Conservation (phyloP, 1,284 basidiomycete species). For the Moesziomyces sp. region DNA sequence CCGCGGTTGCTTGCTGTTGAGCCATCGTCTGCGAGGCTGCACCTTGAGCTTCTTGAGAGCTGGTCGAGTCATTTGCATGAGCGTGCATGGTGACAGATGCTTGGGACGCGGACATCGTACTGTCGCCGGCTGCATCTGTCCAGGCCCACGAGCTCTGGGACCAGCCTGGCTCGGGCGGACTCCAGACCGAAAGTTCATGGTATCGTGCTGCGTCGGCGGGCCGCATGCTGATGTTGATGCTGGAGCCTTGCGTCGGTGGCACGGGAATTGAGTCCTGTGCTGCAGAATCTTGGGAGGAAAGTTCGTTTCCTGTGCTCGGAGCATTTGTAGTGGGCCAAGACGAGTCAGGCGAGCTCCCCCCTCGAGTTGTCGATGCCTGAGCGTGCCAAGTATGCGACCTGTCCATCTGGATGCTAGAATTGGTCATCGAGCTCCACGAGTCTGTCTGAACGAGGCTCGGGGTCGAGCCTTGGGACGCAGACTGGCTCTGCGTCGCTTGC, state of each 20-base stretch:
- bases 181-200: slow-evolving; percentile 17
- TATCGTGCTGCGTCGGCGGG: background rate
- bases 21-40: background rate
- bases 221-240: slow-evolving; percentile 7
- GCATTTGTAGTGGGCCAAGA: background rate
- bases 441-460: no score
- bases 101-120: no score
- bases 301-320: background rate
- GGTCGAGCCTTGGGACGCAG: no score
- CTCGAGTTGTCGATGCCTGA: no score
- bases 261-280: slow-evolving; percentile 2
- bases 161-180: slow-evolving; percentile 15
- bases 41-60: background rate
- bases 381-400: no score
- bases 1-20: background rate
- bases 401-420: no score
- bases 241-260: background rate
- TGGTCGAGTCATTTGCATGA: no score
- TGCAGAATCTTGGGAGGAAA: slow-evolving; percentile 4
- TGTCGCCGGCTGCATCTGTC: no score
- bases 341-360: no score
- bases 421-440: no score
- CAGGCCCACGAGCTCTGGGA: background rate
- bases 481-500: background rate
- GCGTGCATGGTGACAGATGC: no score